Evolutionary conservation across 192 early-diverging fungal species (phyloP), one percentile per base, ranked within the genome.

Genomic region (Gryganskiella cystojenkinii): DNA sequence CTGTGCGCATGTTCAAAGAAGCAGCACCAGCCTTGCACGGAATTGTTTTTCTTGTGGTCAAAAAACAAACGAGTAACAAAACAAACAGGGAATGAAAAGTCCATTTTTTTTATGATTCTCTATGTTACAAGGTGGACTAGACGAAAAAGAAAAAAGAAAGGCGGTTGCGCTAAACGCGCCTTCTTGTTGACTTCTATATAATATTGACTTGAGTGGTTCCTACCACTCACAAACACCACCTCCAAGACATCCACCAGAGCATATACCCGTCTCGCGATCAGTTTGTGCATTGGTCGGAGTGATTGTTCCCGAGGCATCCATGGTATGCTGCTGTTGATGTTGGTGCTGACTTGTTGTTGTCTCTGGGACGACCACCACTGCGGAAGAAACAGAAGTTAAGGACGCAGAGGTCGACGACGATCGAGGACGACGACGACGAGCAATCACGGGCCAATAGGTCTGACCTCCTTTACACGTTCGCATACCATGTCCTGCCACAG

Each of bases 381-480:
- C 14, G 27, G 53, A 55, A 1, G 31, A 55, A 55, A 9, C 2
- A 6, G 28, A 33, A 55, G 46, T 25, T 13, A 55, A 50, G 10
- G 61, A 28, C 20, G 56, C 40, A 33, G 11, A 19, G 25, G 55
- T 20, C 5, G 33, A 42, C 3, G 55, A 40, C 9, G 54, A 3
- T 8, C 34, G 20, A 0, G 42, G 30, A 22, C 61, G 60, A 27
- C 28, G 24, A 7, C 62, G 35, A 0, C 67, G 74, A 14, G 24
- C 61, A 42, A 69, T 69, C 22, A 78, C 66, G 6, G 74, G 74
- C 74, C 74, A 78, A 9, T 78, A 78, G 1, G 66, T 59, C 56
- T 78, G 74, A 9, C 74, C 74, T 22, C 74, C 74, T 59, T 78
- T 78, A 20, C 74, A 78, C 17, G 47, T 37, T 30, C 61, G 67